A percentile compares a stretch with the other conserved stretches of the same genome.
phyloP scores from a whole-genome alignment of 768 basidiomycete species.

The Pisolithus albus region DNA sequence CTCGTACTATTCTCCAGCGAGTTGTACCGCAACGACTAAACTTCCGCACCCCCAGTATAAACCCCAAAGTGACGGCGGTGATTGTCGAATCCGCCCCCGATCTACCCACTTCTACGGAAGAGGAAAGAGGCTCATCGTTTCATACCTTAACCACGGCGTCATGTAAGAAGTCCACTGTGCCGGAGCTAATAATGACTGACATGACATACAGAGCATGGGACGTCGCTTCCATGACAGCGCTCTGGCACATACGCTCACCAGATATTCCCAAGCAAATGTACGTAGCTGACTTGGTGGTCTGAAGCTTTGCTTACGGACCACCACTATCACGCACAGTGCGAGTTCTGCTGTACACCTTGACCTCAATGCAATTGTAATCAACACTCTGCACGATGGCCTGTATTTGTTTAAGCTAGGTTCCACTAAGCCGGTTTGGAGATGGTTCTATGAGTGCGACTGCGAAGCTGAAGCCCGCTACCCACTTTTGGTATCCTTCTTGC shows the following conservation, averaged over 20 bases:
- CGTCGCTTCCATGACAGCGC: not conserved
- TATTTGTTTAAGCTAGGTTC: not conserved
- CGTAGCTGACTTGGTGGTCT: not conserved
- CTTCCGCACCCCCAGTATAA: not conserved
- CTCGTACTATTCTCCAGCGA: not conserved
- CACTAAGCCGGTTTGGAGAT: not conserved
- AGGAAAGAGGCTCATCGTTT: not conserved
- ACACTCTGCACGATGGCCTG: not conserved
- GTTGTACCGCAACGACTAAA: not conserved
- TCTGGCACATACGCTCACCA: not conserved
- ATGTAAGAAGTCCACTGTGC: no score
- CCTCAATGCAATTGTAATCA: not conserved
- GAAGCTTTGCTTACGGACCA: not conserved
- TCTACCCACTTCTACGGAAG: not conserved
- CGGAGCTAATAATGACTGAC: no score
- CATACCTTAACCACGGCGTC: no score
- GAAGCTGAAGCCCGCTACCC: not conserved
- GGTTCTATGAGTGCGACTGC: no score
- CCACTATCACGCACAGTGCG: not conserved
- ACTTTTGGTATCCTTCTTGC: not conserved
- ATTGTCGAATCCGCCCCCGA: not conserved
- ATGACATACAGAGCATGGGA: not conserved
- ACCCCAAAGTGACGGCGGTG: not conserved
- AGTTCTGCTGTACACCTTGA: not conserved
- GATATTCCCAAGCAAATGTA: not conserved